Evolutionary conservation across 345 rosid genomes (phyloP).

Genomic region (Rhodamnia rubescens): DNA sequence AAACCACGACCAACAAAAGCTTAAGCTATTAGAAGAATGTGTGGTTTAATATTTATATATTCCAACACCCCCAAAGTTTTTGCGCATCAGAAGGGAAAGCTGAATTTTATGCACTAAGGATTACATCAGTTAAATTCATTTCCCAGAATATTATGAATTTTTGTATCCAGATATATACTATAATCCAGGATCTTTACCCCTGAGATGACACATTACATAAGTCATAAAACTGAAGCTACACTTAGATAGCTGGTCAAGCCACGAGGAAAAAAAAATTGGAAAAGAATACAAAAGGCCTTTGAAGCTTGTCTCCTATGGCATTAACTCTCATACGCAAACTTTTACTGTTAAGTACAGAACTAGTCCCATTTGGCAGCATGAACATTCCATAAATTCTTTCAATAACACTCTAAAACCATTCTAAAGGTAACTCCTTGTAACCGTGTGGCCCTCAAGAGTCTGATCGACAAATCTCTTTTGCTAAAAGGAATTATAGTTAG

Average conservation of each 20-base stretch:
- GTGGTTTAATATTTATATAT: no score
- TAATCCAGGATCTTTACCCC: neutral
- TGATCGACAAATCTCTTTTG: neutral
- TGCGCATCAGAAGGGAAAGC: neutral
- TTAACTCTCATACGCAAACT: neutral
- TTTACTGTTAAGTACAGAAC: neutral
- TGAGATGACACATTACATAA: neutral
- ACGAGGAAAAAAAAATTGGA: neutral
- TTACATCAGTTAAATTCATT: neutral
- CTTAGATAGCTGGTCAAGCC: neutral
- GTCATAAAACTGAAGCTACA: neutral
- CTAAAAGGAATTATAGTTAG: neutral
- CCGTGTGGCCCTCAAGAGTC: neutral
- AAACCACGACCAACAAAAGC: no score
- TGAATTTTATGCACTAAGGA: neutral
- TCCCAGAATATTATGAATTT: neutral
- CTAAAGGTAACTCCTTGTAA: neutral
- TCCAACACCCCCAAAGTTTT: neutral
- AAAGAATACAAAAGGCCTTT: neutral
- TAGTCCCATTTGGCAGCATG: neutral
- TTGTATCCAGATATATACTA: neutral
- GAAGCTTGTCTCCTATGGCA: neutral
- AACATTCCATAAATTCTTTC: neutral
- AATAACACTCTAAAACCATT: neutral
- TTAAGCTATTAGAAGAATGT: no score